Evolutionary conservation across 2,329 filamentous ascomycete genomes (phyloP).

Genomic region (Dactylonectria estremocensis): DNA sequence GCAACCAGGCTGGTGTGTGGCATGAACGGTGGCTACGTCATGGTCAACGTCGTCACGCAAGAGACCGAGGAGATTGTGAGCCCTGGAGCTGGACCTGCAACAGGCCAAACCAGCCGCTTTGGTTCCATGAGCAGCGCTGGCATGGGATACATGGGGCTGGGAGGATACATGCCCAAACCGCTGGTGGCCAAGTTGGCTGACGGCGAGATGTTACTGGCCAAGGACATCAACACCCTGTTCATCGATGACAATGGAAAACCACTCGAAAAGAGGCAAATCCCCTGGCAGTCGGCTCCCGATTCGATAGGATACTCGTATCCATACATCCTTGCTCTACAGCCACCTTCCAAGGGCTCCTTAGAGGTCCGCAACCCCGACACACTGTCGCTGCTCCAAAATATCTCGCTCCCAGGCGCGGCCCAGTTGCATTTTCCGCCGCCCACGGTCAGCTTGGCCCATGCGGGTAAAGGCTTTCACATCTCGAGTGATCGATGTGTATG

Average conservation of each 20-base stretch:
- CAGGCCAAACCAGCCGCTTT: slow-evolving; percentile 79
- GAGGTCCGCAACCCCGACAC: slow-evolving; percentile 96
- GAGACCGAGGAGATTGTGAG: slow-evolving; percentile 84
- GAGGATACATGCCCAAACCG: slow-evolving; percentile 91
- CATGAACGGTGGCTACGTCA: slow-evolving; percentile 90
- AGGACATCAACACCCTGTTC: slow-evolving; percentile 96
- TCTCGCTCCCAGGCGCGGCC: slow-evolving; percentile 84
- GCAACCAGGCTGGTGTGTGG: slow-evolving; percentile 90
- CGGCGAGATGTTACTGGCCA: slow-evolving; percentile 92
- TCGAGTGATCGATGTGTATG: slow-evolving; percentile 92
- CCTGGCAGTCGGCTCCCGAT: slow-evolving; percentile 90
- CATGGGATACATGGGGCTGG: slow-evolving; percentile 98
- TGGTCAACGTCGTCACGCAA: slow-evolving; percentile 86
- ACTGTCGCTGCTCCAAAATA: slow-evolving; percentile 88
- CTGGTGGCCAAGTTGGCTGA: slow-evolving; percentile 86
- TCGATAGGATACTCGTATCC: slow-evolving; percentile 97
- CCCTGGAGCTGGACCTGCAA: slow-evolving; percentile 77
- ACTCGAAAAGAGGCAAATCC: slow-evolving; percentile 88
- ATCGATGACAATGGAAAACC: slow-evolving; percentile 88
- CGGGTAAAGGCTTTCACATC: slow-evolving; percentile 95
- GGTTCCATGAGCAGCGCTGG: slow-evolving; percentile 86
- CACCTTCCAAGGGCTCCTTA: slow-evolving; percentile 85
- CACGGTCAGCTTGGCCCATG: slow-evolving; percentile 93
- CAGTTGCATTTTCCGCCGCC: slow-evolving; percentile 93
- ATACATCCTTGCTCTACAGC: slow-evolving; percentile 89